These are phyloP conservation scores for Tulasnella sp. DNA, from an alignment of 768 basidiomycete genomes.

Conservation along the genomic window DNA sequence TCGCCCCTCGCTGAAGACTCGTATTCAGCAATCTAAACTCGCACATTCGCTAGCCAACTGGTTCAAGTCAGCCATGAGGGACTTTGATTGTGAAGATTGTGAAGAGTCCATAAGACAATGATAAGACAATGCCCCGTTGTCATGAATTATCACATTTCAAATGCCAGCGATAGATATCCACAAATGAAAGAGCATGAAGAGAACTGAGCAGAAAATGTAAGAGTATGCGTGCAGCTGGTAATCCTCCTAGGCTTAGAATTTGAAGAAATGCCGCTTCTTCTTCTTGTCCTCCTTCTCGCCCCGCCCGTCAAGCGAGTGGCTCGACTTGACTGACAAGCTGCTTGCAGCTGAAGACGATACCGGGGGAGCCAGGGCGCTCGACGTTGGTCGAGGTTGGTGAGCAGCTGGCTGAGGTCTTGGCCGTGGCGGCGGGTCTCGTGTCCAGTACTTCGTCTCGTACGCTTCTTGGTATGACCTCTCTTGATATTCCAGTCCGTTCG, in stretches of 20 bases:
- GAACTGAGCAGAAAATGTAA: not conserved
- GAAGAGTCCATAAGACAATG: no score
- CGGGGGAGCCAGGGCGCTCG: constrained; percentile 29
- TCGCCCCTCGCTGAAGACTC: no score
- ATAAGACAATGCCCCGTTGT: no score
- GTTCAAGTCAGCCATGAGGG: no score
- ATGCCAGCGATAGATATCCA: not conserved
- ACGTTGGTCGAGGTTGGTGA: constrained; percentile 37
- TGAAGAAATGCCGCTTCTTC: constrained; percentile 64
- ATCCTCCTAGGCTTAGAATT: constrained; percentile 32
- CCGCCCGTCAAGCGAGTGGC: not conserved
- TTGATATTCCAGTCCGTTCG: constrained; percentile 15
- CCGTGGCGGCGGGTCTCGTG: constrained; percentile 48
- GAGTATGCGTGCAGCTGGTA: not conserved
- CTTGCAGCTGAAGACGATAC: constrained; percentile 26
- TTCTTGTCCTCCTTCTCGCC: constrained; percentile 49
- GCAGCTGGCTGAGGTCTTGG: constrained; percentile 27
- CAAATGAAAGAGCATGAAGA: not conserved
- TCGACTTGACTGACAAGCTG: not conserved
- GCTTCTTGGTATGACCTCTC: constrained; percentile 52
- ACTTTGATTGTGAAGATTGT: no score
- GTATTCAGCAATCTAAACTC: no score
- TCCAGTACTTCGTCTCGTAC: constrained; percentile 71
- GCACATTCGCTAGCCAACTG: no score
- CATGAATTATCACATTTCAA: not conserved